Conservation (phyloP, 2,329 filamentous ascomycete species). For the Fusarium staphyleae region DNA sequence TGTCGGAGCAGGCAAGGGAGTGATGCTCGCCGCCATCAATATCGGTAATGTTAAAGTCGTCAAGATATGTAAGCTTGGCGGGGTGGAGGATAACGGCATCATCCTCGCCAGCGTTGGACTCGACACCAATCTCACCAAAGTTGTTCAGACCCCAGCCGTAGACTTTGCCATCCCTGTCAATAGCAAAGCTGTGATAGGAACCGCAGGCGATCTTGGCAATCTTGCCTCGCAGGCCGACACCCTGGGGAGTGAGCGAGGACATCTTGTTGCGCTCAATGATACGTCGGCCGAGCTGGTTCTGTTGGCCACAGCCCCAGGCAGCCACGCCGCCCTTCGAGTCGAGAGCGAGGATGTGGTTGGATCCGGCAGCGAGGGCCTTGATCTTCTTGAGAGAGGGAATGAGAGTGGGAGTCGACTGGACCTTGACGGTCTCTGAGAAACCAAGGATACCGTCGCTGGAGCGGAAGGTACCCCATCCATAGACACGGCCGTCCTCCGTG, state of each 20-base stretch:
- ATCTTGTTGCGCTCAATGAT: conserved; percentile 69
- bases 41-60: conserved; percentile 67
- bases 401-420: conserved; percentile 59
- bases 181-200: conserved; percentile 82
- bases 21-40: conserved; percentile 79
- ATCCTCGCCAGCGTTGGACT: conserved; percentile 58
- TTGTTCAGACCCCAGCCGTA: conserved; percentile 89
- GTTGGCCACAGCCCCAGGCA: conserved; percentile 77
- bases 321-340: conserved; percentile 69
- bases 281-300: conserved; percentile 67
- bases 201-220: conserved; percentile 66
- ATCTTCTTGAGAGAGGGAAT: conserved; percentile 72
- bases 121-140: conserved; percentile 78
- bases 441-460: conserved; percentile 69
- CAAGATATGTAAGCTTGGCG: conserved; percentile 69
- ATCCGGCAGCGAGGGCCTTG: conserved; percentile 67
- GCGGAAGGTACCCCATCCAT: conserved; percentile 85
- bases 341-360: conserved; percentile 75
- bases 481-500: conserved; percentile 77
- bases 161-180: conserved; percentile 73
- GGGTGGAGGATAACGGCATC: conserved; percentile 77
- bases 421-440: conserved; percentile 61
- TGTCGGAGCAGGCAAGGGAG: conserved; percentile 67
- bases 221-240: conserved; percentile 65
- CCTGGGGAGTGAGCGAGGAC: conserved; percentile 65